A percentile compares a stretch with the other conserved stretches of the same genome.
Evolutionary conservation across 768 basidiomycete genomes (phyloP).

Genomic region (Pisolithus orientalis): DNA sequence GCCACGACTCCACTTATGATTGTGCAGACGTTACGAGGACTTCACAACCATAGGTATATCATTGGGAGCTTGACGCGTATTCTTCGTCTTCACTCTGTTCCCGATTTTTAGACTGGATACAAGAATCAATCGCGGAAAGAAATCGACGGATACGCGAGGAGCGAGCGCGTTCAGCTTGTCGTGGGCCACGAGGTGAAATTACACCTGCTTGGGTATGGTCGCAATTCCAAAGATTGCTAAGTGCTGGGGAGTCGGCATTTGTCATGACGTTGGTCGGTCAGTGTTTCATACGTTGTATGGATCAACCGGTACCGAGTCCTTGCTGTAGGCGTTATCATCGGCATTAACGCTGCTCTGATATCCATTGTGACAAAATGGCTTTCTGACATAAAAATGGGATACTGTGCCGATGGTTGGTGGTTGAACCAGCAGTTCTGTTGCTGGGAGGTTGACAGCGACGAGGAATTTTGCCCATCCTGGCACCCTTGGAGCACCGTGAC

Average conservation of each 20-base stretch:
- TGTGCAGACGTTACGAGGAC: slow-evolving; percentile 81
- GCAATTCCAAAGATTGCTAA: slow-evolving; percentile 50
- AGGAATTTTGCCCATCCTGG: slow-evolving; percentile 88
- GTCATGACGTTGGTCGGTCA: slow-evolving; percentile 85
- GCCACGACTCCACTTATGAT: slow-evolving; percentile 10
- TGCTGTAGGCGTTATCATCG: slow-evolving; percentile 75
- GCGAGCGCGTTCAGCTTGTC: slow-evolving; percentile 35
- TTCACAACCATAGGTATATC: slow-evolving; percentile 86
- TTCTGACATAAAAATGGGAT: slow-evolving; percentile 95
- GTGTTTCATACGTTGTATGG: slow-evolving; percentile 24
- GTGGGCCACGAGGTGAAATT: slow-evolving; percentile 44
- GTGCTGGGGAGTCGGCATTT: slow-evolving; percentile 86
- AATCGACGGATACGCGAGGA: slow-evolving; percentile 64
- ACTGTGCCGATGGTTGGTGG: slow-evolving; percentile 98
- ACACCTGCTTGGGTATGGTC: slow-evolving; percentile 57
- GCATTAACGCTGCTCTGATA: slow-evolving; percentile 89
- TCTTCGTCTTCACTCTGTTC: slow-evolving; percentile 8
- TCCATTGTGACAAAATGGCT: slow-evolving; percentile 97
- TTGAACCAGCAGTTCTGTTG: slow-evolving; percentile 97
- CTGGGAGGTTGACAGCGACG: slow-evolving; percentile 86
- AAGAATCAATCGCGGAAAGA: slow-evolving; percentile 88
- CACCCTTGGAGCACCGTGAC: slow-evolving; percentile 76
- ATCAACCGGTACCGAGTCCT: slow-evolving; percentile 1
- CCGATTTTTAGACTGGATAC: slow-evolving; percentile 78
- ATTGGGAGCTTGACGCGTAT: slow-evolving; percentile 5